A percentile compares a stretch with the other conserved stretches of the same genome.
Conservation (phyloP, 1,284 basidiomycete species). For the Ceraceosorus bombacis region DNA sequence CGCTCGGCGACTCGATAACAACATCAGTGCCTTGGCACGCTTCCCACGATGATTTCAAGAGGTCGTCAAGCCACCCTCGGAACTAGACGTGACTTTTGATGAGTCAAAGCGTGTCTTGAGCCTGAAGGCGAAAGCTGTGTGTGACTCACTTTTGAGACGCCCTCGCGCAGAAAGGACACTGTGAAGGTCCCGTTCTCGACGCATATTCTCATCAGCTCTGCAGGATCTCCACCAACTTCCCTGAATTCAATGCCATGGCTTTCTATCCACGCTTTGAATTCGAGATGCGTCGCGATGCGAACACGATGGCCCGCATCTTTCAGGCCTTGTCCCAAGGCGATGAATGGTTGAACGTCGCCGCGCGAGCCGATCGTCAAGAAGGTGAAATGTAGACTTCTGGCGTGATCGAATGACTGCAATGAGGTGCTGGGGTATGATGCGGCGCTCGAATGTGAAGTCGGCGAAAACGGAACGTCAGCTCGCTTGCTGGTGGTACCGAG, state of each 20-base stretch:
- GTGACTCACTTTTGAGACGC: constrained; percentile 64
- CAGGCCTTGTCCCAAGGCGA: constrained; percentile 83
- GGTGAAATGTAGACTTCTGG: constrained; percentile 52
- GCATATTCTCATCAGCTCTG: constrained; percentile 63
- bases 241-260: constrained; percentile 81
- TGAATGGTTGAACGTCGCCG: constrained; percentile 71
- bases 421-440: constrained; percentile 4
- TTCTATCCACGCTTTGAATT: constrained; percentile 92
- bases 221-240: constrained; percentile 90
- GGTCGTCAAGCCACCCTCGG: constrained; percentile 91
- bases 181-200: constrained; percentile 71
- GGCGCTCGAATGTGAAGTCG: background rate
- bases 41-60: constrained; percentile 85
- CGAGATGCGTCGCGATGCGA: constrained; percentile 82
- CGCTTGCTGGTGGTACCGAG: background rate
- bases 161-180: constrained; percentile 83
- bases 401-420: constrained; percentile 23
- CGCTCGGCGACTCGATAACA: constrained; percentile 86
- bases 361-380: constrained; percentile 93
- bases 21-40: constrained; percentile 91
- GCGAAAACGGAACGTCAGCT: background rate
- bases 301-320: constrained; percentile 79
- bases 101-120: background rate
- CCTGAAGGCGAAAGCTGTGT: background rate
- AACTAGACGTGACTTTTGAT: constrained; percentile 56